phyloP scores from a whole-genome alignment of 306 rosid genomes.

The Crotalaria pallida region DNA sequence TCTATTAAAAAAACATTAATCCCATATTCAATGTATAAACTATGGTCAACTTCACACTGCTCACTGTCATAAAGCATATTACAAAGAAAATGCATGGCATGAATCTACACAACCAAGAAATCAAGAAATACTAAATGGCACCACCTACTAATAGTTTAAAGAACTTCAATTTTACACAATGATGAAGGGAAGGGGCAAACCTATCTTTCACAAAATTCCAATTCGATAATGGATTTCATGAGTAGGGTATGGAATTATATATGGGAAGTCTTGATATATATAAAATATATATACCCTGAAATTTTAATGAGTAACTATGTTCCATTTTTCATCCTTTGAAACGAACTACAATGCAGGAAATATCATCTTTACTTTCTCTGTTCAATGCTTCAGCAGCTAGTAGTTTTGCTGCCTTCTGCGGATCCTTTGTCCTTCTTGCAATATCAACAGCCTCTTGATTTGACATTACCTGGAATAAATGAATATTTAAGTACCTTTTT shows the following conservation, averaged over 20 bases:
- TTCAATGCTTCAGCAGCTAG: slow-evolving; percentile 65
- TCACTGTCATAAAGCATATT: slow-evolving; percentile 33
- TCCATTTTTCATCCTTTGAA: slow-evolving; percentile 49
- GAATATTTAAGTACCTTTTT: neutral
- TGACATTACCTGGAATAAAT: slow-evolving; percentile 57
- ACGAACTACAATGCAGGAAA: slow-evolving; percentile 80
- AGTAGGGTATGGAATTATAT: neutral
- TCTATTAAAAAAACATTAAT: slow-evolving; percentile 24
- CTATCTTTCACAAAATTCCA: slow-evolving; percentile 36
- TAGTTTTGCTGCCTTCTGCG: slow-evolving; percentile 67
- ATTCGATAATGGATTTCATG: slow-evolving; percentile 14
- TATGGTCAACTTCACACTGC: slow-evolving; percentile 35
- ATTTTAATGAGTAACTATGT: neutral
- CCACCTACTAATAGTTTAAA: slow-evolving; percentile 48
- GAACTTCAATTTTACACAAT: slow-evolving; percentile 40
- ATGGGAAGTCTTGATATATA: slow-evolving; percentile 1
- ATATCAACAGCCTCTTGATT: slow-evolving; percentile 87
- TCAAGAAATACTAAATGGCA: slow-evolving; percentile 32
- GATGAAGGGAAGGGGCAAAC: neutral
- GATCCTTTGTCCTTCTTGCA: slow-evolving; percentile 61
- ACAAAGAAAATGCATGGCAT: slow-evolving; percentile 41
- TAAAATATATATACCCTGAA: slow-evolving; percentile 31
- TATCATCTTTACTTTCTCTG: slow-evolving; percentile 80
- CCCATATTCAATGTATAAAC: slow-evolving; percentile 26
- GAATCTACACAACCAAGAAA: slow-evolving; percentile 52